Evolutionary conservation across 1,139 yeast genomes (phyloP).

Genomic region (Groenewaldozyma auringiensis): DNA sequence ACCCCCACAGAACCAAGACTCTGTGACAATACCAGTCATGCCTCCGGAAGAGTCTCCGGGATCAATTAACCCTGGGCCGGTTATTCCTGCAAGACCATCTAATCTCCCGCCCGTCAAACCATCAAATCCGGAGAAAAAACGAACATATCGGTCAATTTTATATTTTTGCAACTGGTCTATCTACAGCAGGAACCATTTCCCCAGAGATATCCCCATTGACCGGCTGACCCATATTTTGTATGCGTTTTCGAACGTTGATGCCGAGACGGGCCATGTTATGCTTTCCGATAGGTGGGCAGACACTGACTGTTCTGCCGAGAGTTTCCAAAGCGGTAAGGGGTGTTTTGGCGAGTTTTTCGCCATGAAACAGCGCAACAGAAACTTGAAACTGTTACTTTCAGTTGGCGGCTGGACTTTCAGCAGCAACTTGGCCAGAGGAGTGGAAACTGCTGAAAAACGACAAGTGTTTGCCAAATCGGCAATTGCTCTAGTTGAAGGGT

Average conservation of each 20-base stretch:
- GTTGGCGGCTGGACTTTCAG: conserved; percentile 86
- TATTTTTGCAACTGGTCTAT: conserved; percentile 56
- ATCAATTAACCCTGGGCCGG: background rate
- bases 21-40: background rate
- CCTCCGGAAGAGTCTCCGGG: conserved; percentile 1
- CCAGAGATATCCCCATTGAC: conserved; percentile 54
- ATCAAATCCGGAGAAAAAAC: background rate
- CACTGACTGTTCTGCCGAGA: conserved; percentile 25
- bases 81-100: background rate
- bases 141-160: conserved; percentile 18
- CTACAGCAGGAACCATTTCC: conserved; percentile 54
- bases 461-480: conserved; percentile 46
- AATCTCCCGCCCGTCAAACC: background rate
- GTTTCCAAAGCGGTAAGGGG: conserved; percentile 33
- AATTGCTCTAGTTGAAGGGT: conserved; percentile 40
- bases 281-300: conserved; percentile 68
- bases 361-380: conserved; percentile 42
- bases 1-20: conserved; percentile 2
- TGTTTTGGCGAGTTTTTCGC: conserved; percentile 49
- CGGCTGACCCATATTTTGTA: conserved; percentile 63
- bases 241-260: conserved; percentile 61
- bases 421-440: conserved; percentile 43
- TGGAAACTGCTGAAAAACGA: conserved; percentile 34
- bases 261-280: conserved; percentile 44
- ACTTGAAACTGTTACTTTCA: conserved; percentile 57